Evolutionary conservation across 2,329 filamentous ascomycete genomes (phyloP).

Genomic region (Ceratocystis destructans): DNA sequence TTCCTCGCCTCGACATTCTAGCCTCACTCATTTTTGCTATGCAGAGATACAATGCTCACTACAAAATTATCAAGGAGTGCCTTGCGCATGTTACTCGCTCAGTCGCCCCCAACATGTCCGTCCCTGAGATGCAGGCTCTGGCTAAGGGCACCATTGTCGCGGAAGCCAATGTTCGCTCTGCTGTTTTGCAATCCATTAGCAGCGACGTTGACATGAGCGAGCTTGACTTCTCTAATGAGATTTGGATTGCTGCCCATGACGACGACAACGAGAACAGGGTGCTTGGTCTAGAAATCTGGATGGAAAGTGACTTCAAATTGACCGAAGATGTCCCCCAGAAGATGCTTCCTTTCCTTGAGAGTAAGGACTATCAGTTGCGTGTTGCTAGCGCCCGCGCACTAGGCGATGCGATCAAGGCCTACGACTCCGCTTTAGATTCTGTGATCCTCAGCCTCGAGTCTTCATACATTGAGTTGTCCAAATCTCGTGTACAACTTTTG

Average conservation of each 20-base stretch:
- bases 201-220: slow-evolving; percentile 87
- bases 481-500: slow-evolving; percentile 67
- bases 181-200: slow-evolving; percentile 78
- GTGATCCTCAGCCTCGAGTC: slow-evolving; percentile 53
- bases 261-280: slow-evolving; percentile 77
- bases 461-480: slow-evolving; percentile 65
- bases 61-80: slow-evolving; percentile 88
- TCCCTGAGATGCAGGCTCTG: slow-evolving; percentile 60
- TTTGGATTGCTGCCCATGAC: slow-evolving; percentile 89
- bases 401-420: slow-evolving; percentile 54
- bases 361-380: slow-evolving; percentile 66
- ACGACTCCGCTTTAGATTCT: slow-evolving; percentile 45
- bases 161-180: slow-evolving; percentile 65
- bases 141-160: slow-evolving; percentile 66
- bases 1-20: slow-evolving; percentile 65
- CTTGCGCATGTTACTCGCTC: slow-evolving; percentile 74
- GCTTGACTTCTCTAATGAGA: slow-evolving; percentile 69
- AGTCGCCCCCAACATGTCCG: slow-evolving; percentile 65
- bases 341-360: slow-evolving; percentile 67
- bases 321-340: slow-evolving; percentile 49
- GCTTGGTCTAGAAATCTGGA: slow-evolving; percentile 80
- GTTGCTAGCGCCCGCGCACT: slow-evolving; percentile 71
- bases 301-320: slow-evolving; percentile 71
- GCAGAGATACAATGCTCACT: slow-evolving; percentile 82
- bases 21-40: slow-evolving; percentile 63